These are phyloP conservation scores for Mortierella sp. DNA, from an alignment of 371 early-diverging fungal genomes.

Conservation along the genomic window DNA sequence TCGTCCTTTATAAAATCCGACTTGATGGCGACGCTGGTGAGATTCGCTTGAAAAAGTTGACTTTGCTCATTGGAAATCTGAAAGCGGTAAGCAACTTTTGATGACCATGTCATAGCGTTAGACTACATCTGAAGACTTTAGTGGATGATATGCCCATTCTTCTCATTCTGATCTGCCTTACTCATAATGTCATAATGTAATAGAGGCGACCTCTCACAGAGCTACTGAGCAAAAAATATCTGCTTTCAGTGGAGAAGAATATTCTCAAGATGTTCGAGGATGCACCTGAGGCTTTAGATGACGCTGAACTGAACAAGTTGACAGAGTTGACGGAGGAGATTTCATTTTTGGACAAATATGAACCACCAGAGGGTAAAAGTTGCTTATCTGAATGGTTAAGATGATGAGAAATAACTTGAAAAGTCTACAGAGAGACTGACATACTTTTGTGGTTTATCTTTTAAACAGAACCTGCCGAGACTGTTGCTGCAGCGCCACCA, in stretches of 20 bases:
- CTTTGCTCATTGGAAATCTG: conserved; percentile 43
- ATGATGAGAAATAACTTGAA: not conserved
- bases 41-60: conserved; percentile 42
- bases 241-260: conserved; percentile 41
- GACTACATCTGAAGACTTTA: not conserved
- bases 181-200: not conserved
- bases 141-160: not conserved
- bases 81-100: conserved; percentile 24
- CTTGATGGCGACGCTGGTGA: conserved; percentile 50
- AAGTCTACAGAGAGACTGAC: not conserved
- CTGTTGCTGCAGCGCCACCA: not conserved
- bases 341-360: conserved; percentile 32
- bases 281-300: conserved; percentile 43
- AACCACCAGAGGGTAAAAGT: conserved; percentile 16
- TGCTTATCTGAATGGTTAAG: not conserved
- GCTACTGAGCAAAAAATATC: conserved; percentile 30
- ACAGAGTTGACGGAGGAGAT: conserved; percentile 40
- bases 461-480: conserved; percentile 8
- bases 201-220: conserved; percentile 44
- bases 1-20: conserved; percentile 37
- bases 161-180: not conserved
- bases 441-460: not conserved
- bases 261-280: conserved; percentile 55
- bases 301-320: conserved; percentile 44
- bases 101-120: too few species aligned